Evolutionary conservation across 768 basidiomycete genomes (phyloP), one percentile per base, ranked within the genome.

Genomic region (Tricholomella constricta): DNA sequence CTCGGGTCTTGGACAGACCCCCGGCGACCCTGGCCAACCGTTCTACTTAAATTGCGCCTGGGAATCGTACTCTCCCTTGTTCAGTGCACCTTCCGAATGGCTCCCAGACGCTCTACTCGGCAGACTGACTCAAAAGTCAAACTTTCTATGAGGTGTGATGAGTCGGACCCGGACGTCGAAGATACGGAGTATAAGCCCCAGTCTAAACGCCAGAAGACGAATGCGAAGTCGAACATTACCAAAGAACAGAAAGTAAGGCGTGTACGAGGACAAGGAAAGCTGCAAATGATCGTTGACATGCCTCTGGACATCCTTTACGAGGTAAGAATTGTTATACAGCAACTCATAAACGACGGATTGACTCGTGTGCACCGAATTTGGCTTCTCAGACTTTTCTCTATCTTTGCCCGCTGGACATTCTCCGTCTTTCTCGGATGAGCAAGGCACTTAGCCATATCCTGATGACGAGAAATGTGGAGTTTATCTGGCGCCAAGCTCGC

Each of bases 371-470:
- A n/a, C n/a, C n/a, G n/a, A n/a, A 42, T 25, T 25, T 34, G 19
- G 23, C n/a, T 17, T 20, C 22, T 6, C 43, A 78, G 76, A 72
- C 77, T 25, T 71, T 74, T 37, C 56, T 62, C 31, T 63, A 69
- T 31, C 48, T 77, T 9, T 57, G 65, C 26, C 72, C 74, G 5
- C 17, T 64, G 5, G 75, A 76, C 48, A 58, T 78, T 17, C 61
- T 78, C 23, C 62, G 62, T 26, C 67, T 79, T n/a, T 64, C 75
- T 14, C 69, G 73, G 22, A 72, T 69, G 17, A 66, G 70, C 11
- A 73, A 69, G 52, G 31, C 57, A 9, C 57, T 78, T 26, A 69
- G 70, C 3, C 47, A 31, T 4, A 62, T 63, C 9, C 44, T 69
- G 3, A 63, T 68, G 64, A 50, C 34, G 5, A 51, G 45, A 22